These are phyloP conservation scores for Penicillium sp. DNA, from an alignment of 2,329 filamentous ascomycete species.

Conservation along the genomic window DNA sequence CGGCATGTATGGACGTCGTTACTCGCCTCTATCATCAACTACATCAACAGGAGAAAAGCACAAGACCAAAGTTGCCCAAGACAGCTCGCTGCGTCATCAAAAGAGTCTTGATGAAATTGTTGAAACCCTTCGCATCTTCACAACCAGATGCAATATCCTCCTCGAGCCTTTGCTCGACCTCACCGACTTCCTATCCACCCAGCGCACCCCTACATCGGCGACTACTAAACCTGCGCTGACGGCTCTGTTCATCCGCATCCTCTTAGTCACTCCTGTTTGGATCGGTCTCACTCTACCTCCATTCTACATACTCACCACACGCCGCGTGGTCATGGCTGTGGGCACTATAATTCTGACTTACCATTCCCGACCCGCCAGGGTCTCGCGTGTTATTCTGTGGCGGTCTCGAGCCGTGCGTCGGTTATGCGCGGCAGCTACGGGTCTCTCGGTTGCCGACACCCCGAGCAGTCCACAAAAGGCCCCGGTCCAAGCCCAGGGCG, in stretches of 20 bases:
- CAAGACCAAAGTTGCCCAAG: constrained; percentile 50
- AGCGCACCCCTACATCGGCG: constrained; percentile 83
- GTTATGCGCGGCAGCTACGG: constrained; percentile 71
- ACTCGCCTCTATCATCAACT: constrained; percentile 85
- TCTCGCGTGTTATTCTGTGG: constrained; percentile 86
- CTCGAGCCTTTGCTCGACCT: constrained; percentile 83
- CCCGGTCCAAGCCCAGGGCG: constrained; percentile 44
- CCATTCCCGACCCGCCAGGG: constrained; percentile 83
- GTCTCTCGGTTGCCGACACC: constrained; percentile 63
- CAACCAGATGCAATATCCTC: constrained; percentile 84
- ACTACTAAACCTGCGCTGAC: constrained; percentile 88
- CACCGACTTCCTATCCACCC: constrained; percentile 90
- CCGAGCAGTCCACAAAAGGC: constrained; percentile 29
- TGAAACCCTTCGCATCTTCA: constrained; percentile 86
- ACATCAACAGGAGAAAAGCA: constrained; percentile 69
- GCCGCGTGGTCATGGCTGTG: constrained; percentile 76
- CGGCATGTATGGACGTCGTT: constrained; percentile 89
- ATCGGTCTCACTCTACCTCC: constrained; percentile 77
- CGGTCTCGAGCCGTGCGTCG: constrained; percentile 73
- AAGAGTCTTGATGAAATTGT: constrained; percentile 98
- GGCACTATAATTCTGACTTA: constrained; percentile 86
- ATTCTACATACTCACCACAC: constrained; percentile 79
- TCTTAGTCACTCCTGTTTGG: constrained; percentile 88
- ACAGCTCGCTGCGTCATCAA: constrained; percentile 72
- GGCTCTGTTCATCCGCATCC: constrained; percentile 80